Conservation (phyloP, 2,329 filamentous ascomycete species). For the Hymenoscyphus repandus region DNA sequence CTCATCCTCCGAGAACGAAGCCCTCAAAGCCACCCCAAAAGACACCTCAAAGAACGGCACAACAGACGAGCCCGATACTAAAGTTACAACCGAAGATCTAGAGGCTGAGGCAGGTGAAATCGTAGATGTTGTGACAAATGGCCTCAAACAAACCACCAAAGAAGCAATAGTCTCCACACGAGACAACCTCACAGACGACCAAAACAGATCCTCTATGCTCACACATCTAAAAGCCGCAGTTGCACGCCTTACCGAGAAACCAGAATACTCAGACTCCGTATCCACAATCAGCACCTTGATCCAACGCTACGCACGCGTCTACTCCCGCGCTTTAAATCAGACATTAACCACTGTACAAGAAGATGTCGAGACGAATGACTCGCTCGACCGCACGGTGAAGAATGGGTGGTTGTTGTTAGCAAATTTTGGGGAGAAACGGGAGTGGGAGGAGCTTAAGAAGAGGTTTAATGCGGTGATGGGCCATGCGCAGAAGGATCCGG, state of each 20-base stretch:
- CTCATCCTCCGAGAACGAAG: conserved; percentile 49
- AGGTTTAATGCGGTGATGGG: conserved; percentile 66
- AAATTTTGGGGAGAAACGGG: conserved; percentile 67
- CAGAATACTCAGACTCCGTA: conserved; percentile 82
- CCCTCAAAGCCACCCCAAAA: not conserved
- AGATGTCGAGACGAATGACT: conserved; percentile 67
- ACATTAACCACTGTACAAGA: conserved; percentile 61
- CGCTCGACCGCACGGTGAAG: conserved; percentile 67
- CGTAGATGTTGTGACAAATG: conserved; percentile 32
- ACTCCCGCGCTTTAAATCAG: conserved; percentile 67
- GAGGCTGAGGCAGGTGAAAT: conserved; percentile 51
- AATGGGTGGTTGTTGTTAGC: conserved; percentile 79
- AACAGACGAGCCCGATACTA: conserved; percentile 37
- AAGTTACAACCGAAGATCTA: conserved; percentile 47
- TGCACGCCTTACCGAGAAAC: conserved; percentile 64
- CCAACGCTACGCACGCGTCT: conserved; percentile 70
- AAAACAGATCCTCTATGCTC: conserved; percentile 68
- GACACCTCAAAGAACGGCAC: conserved; percentile 37
- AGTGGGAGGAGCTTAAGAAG: conserved; percentile 71
- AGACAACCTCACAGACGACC: conserved; percentile 61
- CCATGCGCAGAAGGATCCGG: conserved; percentile 70
- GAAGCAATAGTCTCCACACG: conserved; percentile 66
- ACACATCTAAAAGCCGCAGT: conserved; percentile 74
- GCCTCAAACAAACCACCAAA: conserved; percentile 44
- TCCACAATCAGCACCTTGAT: conserved; percentile 71